These are phyloP conservation scores for Penicillium bovifimosum DNA, from an alignment of 495 filamentous ascomycete species.

Conservation along the genomic window DNA sequence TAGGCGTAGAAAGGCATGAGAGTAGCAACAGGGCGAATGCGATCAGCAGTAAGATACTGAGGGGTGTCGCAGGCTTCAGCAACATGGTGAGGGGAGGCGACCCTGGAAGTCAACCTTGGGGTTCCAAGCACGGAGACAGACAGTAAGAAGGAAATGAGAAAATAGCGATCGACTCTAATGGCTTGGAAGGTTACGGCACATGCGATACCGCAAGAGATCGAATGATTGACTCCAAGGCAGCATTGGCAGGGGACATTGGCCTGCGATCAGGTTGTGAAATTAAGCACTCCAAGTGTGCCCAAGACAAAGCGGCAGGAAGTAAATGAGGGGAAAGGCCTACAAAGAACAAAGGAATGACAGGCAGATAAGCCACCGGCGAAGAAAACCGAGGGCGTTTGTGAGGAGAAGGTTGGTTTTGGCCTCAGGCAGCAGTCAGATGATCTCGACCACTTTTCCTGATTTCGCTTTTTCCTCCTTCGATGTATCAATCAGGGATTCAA, in stretches of 20 bases:
- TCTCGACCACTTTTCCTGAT: neutral
- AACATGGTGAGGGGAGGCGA: constrained; percentile 40
- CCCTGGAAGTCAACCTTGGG: constrained; percentile 7
- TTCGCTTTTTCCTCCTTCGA: no score
- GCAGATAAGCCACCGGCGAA: constrained; percentile 6
- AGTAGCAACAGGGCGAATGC: constrained; percentile 83
- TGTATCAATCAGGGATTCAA: no score
- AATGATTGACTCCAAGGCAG: neutral
- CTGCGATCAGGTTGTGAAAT: neutral
- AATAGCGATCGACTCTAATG: neutral
- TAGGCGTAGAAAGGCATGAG: constrained; percentile 87
- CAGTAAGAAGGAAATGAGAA: neutral
- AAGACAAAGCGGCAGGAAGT: constrained; percentile 1
- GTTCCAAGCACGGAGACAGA: neutral
- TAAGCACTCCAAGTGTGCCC: no score
- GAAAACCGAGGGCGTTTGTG: constrained; percentile 7
- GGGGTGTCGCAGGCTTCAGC: constrained; percentile 87
- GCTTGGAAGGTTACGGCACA: neutral
- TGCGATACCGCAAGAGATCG: neutral
- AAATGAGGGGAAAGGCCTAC: constrained; percentile 15
- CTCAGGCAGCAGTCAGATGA: constrained; percentile 12
- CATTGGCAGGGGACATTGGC: constrained; percentile 7
- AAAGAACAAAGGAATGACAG: constrained; percentile 13
- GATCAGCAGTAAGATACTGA: constrained; percentile 76
- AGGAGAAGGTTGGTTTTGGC: neutral